Conservation (phyloP, 2,329 filamentous ascomycete genomes). For the Fusarium citri region DNA sequence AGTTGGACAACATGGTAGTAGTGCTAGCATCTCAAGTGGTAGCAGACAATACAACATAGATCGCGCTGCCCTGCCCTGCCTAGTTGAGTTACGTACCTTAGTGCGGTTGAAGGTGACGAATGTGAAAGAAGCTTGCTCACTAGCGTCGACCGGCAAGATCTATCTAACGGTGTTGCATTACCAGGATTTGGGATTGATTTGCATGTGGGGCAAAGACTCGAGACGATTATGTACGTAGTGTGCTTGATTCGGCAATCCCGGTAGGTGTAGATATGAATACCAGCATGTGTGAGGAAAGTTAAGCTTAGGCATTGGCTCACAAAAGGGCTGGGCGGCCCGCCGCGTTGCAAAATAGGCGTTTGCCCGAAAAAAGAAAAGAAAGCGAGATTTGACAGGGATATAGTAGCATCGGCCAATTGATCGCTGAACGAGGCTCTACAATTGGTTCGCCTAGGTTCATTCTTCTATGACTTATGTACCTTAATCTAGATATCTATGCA, state of each 20-base stretch:
- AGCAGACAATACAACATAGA: conserved; percentile 12
- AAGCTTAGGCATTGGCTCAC: conserved; percentile 20
- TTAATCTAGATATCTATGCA: not conserved
- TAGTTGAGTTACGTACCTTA: not conserved
- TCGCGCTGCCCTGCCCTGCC: conserved; percentile 4
- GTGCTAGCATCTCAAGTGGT: conserved; percentile 17
- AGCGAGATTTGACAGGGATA: conserved; percentile 43
- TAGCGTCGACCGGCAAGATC: conserved; percentile 25
- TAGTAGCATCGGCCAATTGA: conserved; percentile 4
- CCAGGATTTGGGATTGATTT: conserved; percentile 14
- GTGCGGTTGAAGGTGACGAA: not conserved
- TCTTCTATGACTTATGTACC: not conserved
- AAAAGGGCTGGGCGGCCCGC: conserved; percentile 31
- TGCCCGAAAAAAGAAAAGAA: conserved; percentile 14
- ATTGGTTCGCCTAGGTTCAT: not conserved
- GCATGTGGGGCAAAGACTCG: conserved; percentile 2
- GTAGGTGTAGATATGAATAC: not conserved
- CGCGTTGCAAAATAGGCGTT: conserved; percentile 15
- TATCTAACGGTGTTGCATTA: conserved; percentile 36
- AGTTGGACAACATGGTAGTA: not conserved
- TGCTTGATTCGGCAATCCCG: not conserved
- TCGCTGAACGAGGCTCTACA: not conserved
- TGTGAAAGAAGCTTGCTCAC: conserved; percentile 10
- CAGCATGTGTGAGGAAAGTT: not conserved
- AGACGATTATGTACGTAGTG: conserved; percentile 1